phyloP scores from a whole-genome alignment of 2,329 filamentous ascomycete genomes.

The Capronia americana region DNA sequence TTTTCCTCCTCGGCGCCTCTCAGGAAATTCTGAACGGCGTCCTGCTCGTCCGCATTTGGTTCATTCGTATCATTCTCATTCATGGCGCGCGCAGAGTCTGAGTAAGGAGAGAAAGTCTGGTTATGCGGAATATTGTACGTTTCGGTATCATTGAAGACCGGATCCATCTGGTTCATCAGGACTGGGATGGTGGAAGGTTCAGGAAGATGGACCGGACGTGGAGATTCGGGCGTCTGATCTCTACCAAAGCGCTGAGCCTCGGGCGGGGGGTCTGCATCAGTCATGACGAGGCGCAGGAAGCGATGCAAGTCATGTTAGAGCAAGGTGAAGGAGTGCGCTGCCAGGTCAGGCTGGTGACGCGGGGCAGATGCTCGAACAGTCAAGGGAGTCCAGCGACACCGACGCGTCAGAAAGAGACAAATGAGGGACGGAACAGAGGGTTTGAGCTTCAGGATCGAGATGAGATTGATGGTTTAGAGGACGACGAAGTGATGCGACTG shows the following conservation, averaged over 20 bases:
- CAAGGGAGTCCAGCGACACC: conserved; percentile 24
- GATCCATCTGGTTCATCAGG: conserved; percentile 74
- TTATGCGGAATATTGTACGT: conserved; percentile 58
- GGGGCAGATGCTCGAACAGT: conserved; percentile 27
- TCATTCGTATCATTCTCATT: conserved; percentile 28
- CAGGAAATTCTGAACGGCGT: conserved; percentile 39
- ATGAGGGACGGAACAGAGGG: conserved; percentile 9
- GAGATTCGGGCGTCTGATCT: conserved; percentile 72
- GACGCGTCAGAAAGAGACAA: conserved; percentile 21
- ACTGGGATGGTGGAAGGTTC: conserved; percentile 73
- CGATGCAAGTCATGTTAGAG: conserved; percentile 32
- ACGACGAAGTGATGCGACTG: conserved; percentile 18
- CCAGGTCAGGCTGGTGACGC: conserved; percentile 26
- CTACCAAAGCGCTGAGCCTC: conserved; percentile 62
- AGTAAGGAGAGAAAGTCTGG: conserved; percentile 40
- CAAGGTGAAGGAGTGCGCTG: conserved; percentile 28
- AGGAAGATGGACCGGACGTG: conserved; percentile 71
- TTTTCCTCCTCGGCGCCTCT: conserved; percentile 39
- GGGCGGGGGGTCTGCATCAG: conserved; percentile 37
- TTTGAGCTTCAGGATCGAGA: neutral
- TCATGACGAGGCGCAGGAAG: conserved; percentile 35
- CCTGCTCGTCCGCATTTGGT: conserved; percentile 40
- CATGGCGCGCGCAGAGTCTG: conserved; percentile 36
- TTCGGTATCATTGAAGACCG: conserved; percentile 71
- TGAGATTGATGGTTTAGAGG: conserved; percentile 21